These are phyloP conservation scores for Sclerospora graminicola DNA, from an alignment of 352 stramenopile species.

Conservation along the genomic window DNA sequence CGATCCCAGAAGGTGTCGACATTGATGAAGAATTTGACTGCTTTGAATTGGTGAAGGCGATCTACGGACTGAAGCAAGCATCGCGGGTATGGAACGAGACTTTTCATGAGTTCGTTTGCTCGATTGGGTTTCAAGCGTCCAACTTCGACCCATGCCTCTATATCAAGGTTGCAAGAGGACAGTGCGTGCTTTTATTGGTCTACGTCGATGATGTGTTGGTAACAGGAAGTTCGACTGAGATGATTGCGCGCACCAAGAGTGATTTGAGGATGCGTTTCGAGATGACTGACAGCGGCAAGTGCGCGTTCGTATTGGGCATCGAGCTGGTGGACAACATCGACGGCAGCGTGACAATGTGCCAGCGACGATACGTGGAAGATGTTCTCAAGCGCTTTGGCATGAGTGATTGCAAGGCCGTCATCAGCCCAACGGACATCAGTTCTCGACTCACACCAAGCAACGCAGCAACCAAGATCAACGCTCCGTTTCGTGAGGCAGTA, in stretches of 20 bases:
- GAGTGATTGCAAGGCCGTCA: slow-evolving; percentile 4
- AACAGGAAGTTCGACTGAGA: slow-evolving; percentile 3
- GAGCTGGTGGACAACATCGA: slow-evolving; percentile 1
- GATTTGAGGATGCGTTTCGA: slow-evolving; percentile 8
- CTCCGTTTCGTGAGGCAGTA: slow-evolving; percentile 7
- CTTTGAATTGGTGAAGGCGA: slow-evolving; percentile 1
- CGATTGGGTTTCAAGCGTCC: no score
- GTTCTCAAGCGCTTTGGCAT: slow-evolving; percentile 16
- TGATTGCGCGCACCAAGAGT: slow-evolving; percentile 5
- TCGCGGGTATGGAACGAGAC: slow-evolving; percentile 6
- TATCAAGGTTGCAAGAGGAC: slow-evolving; percentile 4
- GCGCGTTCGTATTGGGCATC: no score
- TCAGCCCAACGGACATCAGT: slow-evolving; percentile 6
- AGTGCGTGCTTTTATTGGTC: slow-evolving; percentile 4
- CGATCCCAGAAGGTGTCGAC: not conserved
- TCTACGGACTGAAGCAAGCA: slow-evolving; percentile 3
- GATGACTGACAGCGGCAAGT: no score
- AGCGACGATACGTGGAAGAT: slow-evolving; percentile 10
- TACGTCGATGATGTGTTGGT: slow-evolving; percentile 11
- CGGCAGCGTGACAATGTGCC: slow-evolving; percentile 8
- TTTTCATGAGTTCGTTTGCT: not conserved
- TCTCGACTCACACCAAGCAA: not conserved
- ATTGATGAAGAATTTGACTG: not conserved
- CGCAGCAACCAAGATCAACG: slow-evolving; percentile 4
- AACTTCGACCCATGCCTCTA: slow-evolving; percentile 2